phyloP scores from a whole-genome alignment of 306 rosid genomes.

The Comarum palustre region DNA sequence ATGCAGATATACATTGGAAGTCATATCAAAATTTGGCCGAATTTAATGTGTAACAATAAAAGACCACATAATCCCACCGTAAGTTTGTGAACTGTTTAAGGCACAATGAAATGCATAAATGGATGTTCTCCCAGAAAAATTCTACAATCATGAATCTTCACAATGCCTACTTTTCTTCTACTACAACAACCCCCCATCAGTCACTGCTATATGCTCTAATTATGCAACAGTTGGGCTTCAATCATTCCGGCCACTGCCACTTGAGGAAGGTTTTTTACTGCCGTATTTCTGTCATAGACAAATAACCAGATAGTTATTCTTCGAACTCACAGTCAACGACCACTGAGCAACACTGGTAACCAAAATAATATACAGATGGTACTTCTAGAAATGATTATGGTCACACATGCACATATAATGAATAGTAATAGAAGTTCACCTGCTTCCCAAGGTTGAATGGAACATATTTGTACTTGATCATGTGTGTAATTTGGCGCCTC shows the following conservation, averaged over 20 bases:
- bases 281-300: slow-evolving; percentile 27
- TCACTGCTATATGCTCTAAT: slow-evolving; percentile 28
- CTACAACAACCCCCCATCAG: slow-evolving; percentile 17
- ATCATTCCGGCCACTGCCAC: slow-evolving; percentile 29
- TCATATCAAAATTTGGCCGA: slow-evolving; percentile 21
- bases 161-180: slow-evolving; percentile 33
- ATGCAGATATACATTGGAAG: slow-evolving; percentile 12
- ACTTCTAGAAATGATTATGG: background rate
- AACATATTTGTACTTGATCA: slow-evolving; percentile 81
- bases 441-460: slow-evolving; percentile 85
- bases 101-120: slow-evolving; percentile 38
- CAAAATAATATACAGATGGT: background rate
- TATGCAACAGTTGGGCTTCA: slow-evolving; percentile 34
- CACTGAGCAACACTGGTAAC: background rate
- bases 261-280: slow-evolving; percentile 21
- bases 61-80: slow-evolving; percentile 26
- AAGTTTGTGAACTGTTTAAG: slow-evolving; percentile 30
- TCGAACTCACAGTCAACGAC: background rate
- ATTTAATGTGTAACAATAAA: slow-evolving; percentile 19
- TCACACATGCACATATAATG: slow-evolving; percentile 12
- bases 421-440: slow-evolving; percentile 36
- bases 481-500: slow-evolving; percentile 92
- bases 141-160: slow-evolving; percentile 47
- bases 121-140: slow-evolving; percentile 33
- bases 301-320: slow-evolving; percentile 2